Evolutionary conservation across 257 asterid species (phyloP).

Genomic region (Solanum tarapatanum): DNA sequence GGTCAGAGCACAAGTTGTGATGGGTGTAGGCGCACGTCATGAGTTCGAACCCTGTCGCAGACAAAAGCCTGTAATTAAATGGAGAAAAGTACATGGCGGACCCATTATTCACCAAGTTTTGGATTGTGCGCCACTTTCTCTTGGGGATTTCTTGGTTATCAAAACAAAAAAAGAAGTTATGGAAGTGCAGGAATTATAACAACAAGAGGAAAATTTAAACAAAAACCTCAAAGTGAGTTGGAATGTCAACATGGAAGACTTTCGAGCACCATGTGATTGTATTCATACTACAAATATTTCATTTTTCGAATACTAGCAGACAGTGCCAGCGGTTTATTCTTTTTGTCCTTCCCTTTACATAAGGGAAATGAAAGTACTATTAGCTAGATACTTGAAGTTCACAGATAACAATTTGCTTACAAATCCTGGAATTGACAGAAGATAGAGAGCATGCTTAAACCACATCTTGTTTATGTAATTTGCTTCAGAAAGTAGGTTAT

Average conservation of each 20-base stretch:
- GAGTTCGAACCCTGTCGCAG: not conserved
- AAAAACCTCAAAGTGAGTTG: not conserved
- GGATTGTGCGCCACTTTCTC: not conserved
- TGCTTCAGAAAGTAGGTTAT: not conserved
- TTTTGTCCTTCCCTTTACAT: not conserved
- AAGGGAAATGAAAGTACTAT: not conserved
- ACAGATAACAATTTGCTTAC: not conserved
- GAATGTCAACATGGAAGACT: not conserved
- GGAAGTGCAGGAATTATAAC: not conserved
- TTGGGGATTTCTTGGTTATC: not conserved
- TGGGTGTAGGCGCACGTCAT: not conserved
- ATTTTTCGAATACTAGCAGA: not conserved
- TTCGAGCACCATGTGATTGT: not conserved
- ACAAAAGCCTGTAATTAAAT: not conserved
- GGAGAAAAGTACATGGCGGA: not conserved
- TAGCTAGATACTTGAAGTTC: not conserved
- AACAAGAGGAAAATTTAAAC: not conserved
- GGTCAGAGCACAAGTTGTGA: not conserved
- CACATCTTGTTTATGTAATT: not conserved
- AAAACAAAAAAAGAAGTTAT: not conserved
- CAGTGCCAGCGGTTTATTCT: not conserved
- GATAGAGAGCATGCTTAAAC: constrained; percentile 52
- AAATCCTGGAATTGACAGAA: constrained; percentile 58
- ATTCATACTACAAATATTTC: not conserved
- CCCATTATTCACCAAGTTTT: not conserved